Conservation (phyloP, 495 filamentous ascomycete genomes). For the Daldinia loculata region DNA sequence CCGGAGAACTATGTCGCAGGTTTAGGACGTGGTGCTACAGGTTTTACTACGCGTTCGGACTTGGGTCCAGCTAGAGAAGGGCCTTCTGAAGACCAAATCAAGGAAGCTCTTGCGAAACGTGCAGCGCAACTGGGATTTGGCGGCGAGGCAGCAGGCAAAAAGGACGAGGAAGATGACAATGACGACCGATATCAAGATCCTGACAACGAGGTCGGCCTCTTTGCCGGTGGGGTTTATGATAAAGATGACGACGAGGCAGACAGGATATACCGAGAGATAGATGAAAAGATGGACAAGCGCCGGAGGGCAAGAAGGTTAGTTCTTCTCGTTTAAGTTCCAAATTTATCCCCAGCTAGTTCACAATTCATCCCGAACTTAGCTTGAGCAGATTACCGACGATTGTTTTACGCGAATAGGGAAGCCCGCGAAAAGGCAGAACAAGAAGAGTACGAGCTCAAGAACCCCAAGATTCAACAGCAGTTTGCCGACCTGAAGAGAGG, state of each 20-base stretch:
- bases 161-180: slow-evolving; percentile 79
- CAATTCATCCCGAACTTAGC: slow-evolving; percentile 77
- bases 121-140: slow-evolving; percentile 81
- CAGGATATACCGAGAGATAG: slow-evolving; percentile 91
- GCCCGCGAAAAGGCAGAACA: slow-evolving; percentile 88
- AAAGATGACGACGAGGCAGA: slow-evolving; percentile 98
- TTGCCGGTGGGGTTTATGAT: slow-evolving; percentile 92
- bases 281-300: slow-evolving; percentile 94
- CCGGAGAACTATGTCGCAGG: slow-evolving; percentile 99
- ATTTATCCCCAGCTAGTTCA: slow-evolving; percentile 50
- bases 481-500: slow-evolving; percentile 96
- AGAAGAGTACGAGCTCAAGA: slow-evolving; percentile 94
- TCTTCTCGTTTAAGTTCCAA: slow-evolving; percentile 34
- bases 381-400: slow-evolving; percentile 87
- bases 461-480: slow-evolving; percentile 98
- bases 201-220: slow-evolving; percentile 95
- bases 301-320: slow-evolving; percentile 91
- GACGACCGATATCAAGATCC: slow-evolving; percentile 93
- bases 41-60: slow-evolving; percentile 97
- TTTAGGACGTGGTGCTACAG: slow-evolving; percentile 95
- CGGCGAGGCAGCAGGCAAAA: slow-evolving; percentile 80
- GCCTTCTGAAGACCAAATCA: slow-evolving; percentile 97
- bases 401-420: slow-evolving; percentile 80
- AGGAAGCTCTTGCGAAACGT: slow-evolving; percentile 92
- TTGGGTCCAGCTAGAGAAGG: slow-evolving; percentile 95